phyloP scores from a whole-genome alignment of 305 asterid genomes.

The Fraxinus sp. region DNA sequence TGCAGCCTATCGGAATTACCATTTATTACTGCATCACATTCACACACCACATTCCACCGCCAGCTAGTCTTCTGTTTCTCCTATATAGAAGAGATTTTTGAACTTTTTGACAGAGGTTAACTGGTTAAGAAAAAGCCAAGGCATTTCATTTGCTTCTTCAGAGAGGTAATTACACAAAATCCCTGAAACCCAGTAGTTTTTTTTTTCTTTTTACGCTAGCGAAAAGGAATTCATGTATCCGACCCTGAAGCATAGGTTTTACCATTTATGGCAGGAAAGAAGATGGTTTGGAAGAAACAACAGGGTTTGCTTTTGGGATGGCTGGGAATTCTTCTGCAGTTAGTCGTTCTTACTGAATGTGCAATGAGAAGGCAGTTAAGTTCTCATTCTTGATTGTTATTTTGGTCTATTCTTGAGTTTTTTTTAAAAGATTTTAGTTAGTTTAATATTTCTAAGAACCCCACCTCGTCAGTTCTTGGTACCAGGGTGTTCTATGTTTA shows the following conservation, averaged over 20 bases:
- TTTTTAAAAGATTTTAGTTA: background rate
- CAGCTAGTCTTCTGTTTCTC: background rate
- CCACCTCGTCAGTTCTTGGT: background rate
- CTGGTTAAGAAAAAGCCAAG: background rate
- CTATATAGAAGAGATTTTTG: background rate
- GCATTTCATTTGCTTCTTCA: background rate
- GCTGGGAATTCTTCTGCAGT: conserved; percentile 32
- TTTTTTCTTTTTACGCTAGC: background rate
- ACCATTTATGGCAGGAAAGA: conserved; percentile 16
- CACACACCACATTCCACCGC: background rate
- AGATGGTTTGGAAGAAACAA: conserved; percentile 30
- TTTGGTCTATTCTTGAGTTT: background rate
- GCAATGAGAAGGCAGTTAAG: conserved; percentile 45
- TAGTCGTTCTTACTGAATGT: conserved; percentile 34
- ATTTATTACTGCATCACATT: background rate
- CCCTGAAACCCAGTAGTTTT: background rate
- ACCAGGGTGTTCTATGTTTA: background rate
- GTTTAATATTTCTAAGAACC: background rate
- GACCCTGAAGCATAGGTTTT: background rate
- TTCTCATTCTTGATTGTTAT: background rate
- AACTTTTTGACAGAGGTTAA: background rate
- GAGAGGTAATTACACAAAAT: background rate
- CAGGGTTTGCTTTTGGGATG: conserved; percentile 20
- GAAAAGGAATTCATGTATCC: background rate
- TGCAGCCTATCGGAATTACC: background rate